phyloP scores from a whole-genome alignment of 805 yeast genomes.

The Tetrapisispora pingtungensis region DNA sequence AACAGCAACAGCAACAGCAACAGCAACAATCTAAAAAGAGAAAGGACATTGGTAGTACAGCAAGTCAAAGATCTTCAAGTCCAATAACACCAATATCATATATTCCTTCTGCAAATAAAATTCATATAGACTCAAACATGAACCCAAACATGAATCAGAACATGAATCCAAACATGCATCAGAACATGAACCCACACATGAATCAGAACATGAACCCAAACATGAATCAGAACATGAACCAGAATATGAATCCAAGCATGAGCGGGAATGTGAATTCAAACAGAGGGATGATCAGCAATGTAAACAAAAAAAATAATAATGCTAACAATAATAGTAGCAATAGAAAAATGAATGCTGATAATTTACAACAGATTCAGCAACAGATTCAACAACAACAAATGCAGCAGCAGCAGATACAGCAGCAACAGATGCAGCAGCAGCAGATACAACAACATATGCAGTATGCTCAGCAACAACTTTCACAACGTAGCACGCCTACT shows the following conservation, averaged over 20 bases:
- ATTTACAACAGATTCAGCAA: not conserved
- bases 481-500: not conserved
- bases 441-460: not conserved
- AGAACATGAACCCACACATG: too few species aligned
- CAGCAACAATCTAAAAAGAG: not conserved
- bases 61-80: not conserved
- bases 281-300: not conserved
- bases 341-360: not conserved
- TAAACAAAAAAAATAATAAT: too few species aligned
- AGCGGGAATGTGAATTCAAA: not conserved
- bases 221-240: not conserved
- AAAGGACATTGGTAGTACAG: not conserved
- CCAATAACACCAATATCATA: not conserved
- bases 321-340: not conserved
- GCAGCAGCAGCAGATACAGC: not conserved
- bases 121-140: not conserved
- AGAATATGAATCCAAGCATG: not conserved
- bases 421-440: not conserved
- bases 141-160: not conserved
- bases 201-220: not conserved
- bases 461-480: not conserved
- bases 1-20: not conserved
- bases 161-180: not conserved
- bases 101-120: not conserved
- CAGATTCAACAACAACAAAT: not conserved